Base-by-base conservation (phyloP, 2,329 filamentous ascomycete genomes). In the Fusarium begoniae region DNA sequence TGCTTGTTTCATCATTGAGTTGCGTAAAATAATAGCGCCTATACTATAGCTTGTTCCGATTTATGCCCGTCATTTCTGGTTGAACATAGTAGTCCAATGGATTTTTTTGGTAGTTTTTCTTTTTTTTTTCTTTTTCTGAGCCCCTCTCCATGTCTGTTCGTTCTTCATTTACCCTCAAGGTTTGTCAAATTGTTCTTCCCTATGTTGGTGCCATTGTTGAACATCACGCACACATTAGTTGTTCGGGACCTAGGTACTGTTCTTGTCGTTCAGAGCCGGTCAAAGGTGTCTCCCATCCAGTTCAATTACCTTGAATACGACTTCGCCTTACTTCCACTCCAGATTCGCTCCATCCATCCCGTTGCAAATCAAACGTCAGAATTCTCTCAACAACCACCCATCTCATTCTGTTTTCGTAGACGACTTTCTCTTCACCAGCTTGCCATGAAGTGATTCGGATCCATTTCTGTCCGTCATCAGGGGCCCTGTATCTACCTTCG, bases 371-470 rank as follows among this genome's bases (percentile, higher is more conserved):
- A 62, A 83, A 83, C 3, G 82, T 83, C 37, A 83, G 68, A 44
- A 80, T 82, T 22, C 82, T 78, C 68, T 84, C 82, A 14, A 83
- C 81, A 28, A 82, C 73, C 37, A 82, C 79, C 82, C 82, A 84
- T 63, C 82, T 78, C 80, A 83, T 81, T 50, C 79, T 74, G 61
- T 83, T 80, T 63, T 79, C 78, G 35, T 74, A 77, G 3, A 77
- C 76, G 20, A 75, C 73, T n/a, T 75, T 79, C 24, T 76, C 75
- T 20, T 78, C 70, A 24, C 77, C 72, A 28, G 76, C 71, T 15
- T 80, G 72, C 80, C 81, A 83, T 8, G 81, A 80, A 24, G 78
- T 58, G 37, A 83, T 80, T 45, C 78, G 79, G 55, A 79, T 75
- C 82, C 82, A 83, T 20, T 72, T 63, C 10, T 74, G 45, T 6